A percentile compares a stretch with the other conserved stretches of the same genome.
Evolutionary conservation across 495 filamentous ascomycete genomes (phyloP).

Genomic region (Aspergillus conjunctus): DNA sequence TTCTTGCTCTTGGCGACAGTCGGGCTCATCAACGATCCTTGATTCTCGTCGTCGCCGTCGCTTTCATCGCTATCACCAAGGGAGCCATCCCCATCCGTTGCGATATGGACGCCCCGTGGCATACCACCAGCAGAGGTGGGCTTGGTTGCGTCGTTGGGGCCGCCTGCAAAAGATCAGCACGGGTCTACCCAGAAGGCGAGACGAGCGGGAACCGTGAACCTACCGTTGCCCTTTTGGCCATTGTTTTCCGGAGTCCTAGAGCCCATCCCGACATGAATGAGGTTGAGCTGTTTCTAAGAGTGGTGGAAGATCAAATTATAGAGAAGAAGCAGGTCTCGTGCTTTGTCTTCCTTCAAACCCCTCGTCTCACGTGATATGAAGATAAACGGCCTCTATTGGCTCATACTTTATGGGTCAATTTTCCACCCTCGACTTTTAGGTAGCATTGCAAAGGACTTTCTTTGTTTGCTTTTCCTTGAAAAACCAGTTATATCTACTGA

Average conservation of each 20-base stretch:
- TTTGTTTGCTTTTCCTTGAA: too few species aligned
- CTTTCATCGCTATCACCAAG: conserved; percentile 56
- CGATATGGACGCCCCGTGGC: conserved; percentile 37
- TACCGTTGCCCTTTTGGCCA: conserved; percentile 19
- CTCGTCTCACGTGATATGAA: too few species aligned
- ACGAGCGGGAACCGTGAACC: neutral
- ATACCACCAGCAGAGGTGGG: conserved; percentile 45
- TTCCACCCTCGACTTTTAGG: too few species aligned
- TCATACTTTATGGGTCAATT: too few species aligned
- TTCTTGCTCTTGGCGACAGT: conserved; percentile 40
- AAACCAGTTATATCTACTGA: too few species aligned
- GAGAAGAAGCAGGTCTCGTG: too few species aligned
- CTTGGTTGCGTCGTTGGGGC: conserved; percentile 34
- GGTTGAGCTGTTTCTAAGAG: neutral
- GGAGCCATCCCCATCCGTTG: conserved; percentile 44
- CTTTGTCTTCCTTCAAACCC: too few species aligned
- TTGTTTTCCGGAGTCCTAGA: conserved; percentile 22
- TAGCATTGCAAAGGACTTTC: too few species aligned
- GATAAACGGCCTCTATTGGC: too few species aligned
- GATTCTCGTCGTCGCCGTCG: conserved; percentile 59
- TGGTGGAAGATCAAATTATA: neutral
- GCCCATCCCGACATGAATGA: conserved; percentile 19
- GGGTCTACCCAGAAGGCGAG: neutral
- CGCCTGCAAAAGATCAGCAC: neutral
- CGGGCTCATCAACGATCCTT: conserved; percentile 30